These are phyloP conservation scores for Hyphopichia homilentoma DNA, from an alignment of 805 yeast genomes.

Conservation along the genomic window DNA sequence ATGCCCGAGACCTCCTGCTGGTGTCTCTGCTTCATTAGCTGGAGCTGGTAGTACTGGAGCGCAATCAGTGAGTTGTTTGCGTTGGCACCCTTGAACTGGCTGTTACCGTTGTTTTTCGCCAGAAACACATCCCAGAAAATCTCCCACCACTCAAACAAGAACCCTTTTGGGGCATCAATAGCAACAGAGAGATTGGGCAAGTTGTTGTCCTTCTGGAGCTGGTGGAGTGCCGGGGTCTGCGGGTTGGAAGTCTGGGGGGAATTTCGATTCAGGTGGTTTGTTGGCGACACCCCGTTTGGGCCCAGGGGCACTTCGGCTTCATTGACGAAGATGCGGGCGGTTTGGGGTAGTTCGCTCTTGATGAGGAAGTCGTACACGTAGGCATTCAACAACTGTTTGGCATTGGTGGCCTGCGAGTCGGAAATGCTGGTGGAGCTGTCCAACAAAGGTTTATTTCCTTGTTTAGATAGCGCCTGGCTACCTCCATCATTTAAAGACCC, in stretches of 20 bases:
- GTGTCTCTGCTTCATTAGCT: conserved; percentile 55
- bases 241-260: conserved; percentile 14
- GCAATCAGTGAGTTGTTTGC: conserved; percentile 41
- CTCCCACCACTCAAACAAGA: conserved; percentile 93
- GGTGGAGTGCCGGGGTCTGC: conserved; percentile 18
- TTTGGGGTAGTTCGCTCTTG: conserved; percentile 65
- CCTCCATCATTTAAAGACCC: conserved; percentile 10
- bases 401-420: conserved; percentile 46
- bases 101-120: conserved; percentile 68
- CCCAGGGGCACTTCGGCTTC: conserved; percentile 66
- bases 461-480: conserved; percentile 3
- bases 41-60: conserved; percentile 66
- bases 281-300: conserved; percentile 2
- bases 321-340: conserved; percentile 69
- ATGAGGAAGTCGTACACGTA: conserved; percentile 82
- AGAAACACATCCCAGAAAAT: conserved; percentile 92
- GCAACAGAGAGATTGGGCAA: conserved; percentile 50
- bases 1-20: conserved; percentile 48
- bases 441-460: conserved; percentile 9
- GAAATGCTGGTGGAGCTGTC: conserved; percentile 23
- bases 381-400: conserved; percentile 67
- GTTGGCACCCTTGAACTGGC: conserved; percentile 40
- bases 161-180: conserved; percentile 85
- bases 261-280: conserved; percentile 11
- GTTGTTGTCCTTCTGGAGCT: conserved; percentile 35